These are phyloP conservation scores for Zasmidium angulare DNA, from an alignment of 2,329 filamentous ascomycete species.

Conservation along the genomic window DNA sequence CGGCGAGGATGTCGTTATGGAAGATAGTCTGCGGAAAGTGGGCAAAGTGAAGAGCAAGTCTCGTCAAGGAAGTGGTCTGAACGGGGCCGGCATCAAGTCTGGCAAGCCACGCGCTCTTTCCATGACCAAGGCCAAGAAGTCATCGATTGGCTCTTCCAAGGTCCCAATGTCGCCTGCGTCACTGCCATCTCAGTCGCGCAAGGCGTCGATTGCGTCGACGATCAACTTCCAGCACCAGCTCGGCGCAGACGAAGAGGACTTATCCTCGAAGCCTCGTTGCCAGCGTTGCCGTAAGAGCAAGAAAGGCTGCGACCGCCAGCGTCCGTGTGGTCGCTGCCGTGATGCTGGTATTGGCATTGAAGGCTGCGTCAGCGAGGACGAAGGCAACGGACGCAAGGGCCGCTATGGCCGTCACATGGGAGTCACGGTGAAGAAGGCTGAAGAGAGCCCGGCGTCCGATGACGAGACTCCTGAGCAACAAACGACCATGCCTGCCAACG, in stretches of 20 bases:
- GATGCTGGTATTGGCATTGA: slow-evolving; percentile 92
- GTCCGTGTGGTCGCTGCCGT: slow-evolving; percentile 91
- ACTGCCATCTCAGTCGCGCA: slow-evolving; percentile 68
- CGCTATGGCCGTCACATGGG: slow-evolving; percentile 76
- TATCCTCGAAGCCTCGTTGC: slow-evolving; percentile 94
- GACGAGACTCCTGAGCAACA: slow-evolving; percentile 22
- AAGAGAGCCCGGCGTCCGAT: slow-evolving; percentile 20
- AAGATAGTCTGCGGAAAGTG: slow-evolving; percentile 37
- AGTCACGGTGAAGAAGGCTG: slow-evolving; percentile 61
- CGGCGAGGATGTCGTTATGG: slow-evolving; percentile 55
- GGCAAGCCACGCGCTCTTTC: slow-evolving; percentile 45
- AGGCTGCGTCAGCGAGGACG: slow-evolving; percentile 94
- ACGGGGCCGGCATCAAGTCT: slow-evolving; percentile 32
- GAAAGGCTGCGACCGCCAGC: slow-evolving; percentile 96
- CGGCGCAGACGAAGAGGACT: slow-evolving; percentile 75
- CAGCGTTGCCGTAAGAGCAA: slow-evolving; percentile 99
- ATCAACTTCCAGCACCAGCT: slow-evolving; percentile 61
- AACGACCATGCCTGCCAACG: slow-evolving; percentile 31
- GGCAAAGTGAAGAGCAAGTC: slow-evolving; percentile 46
- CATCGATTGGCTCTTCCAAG: slow-evolving; percentile 34
- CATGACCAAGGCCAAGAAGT: slow-evolving; percentile 54
- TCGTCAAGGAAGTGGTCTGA: slow-evolving; percentile 25
- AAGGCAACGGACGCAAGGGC: slow-evolving; percentile 94
- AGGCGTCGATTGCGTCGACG: slow-evolving; percentile 64
- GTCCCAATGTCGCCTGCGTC: slow-evolving; percentile 58